Evolutionary conservation across 1,284 basidiomycete genomes (phyloP).

Genomic region (Boletus calvinii): DNA sequence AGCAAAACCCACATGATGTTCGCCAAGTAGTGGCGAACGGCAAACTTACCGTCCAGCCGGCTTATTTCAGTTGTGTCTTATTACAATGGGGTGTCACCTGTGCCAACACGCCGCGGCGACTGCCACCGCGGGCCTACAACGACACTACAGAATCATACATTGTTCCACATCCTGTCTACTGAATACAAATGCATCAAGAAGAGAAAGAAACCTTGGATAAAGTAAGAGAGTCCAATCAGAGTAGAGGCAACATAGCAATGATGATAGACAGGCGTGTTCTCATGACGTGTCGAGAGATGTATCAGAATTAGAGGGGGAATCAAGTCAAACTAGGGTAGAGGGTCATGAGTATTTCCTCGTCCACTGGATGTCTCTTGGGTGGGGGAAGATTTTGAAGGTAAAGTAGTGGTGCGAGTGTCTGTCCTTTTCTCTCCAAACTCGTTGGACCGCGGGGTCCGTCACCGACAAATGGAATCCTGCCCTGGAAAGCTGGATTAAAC

Average conservation of each 20-base stretch:
- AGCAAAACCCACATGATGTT: conserved; percentile 5
- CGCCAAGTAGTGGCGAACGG: conserved; percentile 1
- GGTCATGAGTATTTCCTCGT: conserved; percentile 60
- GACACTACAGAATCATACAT: conserved; percentile 23
- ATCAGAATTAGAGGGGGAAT: conserved; percentile 9
- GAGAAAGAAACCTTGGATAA: conserved; percentile 5
- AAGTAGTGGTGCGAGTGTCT: conserved; percentile 50
- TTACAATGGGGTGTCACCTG: not conserved
- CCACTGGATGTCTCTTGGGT: conserved; percentile 50
- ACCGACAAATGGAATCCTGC: not conserved
- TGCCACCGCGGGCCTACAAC: not conserved
- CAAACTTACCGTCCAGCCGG: not conserved
- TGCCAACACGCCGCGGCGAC: not conserved
- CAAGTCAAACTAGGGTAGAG: conserved; percentile 38
- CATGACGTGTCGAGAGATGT: conserved; percentile 2
- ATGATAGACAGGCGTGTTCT: conserved; percentile 1
- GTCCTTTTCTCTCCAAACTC: conserved; percentile 22
- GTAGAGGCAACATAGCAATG: conserved; percentile 12
- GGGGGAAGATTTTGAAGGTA: conserved; percentile 53
- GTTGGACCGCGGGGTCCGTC: conserved; percentile 2
- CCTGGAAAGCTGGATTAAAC: conserved; percentile 15
- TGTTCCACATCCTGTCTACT: conserved; percentile 24
- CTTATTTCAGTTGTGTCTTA: not conserved
- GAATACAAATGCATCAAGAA: conserved; percentile 32
- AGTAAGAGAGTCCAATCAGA: conserved; percentile 11